Percentiles rank a stretch among this genome's conserved stretches.
phyloP scores from a whole-genome alignment of 2,329 filamentous ascomycete genomes.

The Ophiostoma triangulosporum region DNA sequence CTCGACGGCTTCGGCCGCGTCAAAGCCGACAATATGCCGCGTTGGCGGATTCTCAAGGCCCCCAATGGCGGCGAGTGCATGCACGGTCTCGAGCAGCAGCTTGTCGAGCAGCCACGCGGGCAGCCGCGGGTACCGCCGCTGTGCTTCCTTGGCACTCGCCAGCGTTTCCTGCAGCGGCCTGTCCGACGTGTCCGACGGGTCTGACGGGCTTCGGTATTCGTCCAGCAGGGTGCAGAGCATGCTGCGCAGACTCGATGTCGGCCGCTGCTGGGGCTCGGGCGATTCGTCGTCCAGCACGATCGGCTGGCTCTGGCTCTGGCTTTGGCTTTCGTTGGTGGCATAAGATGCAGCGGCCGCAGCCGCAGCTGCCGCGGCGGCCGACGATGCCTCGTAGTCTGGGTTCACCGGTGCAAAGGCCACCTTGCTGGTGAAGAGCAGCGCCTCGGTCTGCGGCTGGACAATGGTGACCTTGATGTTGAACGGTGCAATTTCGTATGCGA shows the following conservation, averaged over 20 bases:
- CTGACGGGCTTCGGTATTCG: no score
- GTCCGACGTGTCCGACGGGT: constrained; percentile 50
- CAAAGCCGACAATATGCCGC: constrained; percentile 82
- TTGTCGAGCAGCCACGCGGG: constrained; percentile 54
- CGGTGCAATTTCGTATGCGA: constrained; percentile 91
- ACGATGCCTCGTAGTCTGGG: constrained; percentile 25
- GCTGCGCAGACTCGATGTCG: constrained; percentile 69
- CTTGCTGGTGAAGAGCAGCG: constrained; percentile 73
- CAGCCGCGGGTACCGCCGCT: constrained; percentile 63
- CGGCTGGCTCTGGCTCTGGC: not conserved
- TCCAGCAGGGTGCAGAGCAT: constrained; percentile 73
- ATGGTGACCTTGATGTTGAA: constrained; percentile 97
- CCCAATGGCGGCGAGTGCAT: constrained; percentile 81
- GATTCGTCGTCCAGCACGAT: not conserved
- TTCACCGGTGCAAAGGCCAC: constrained; percentile 74
- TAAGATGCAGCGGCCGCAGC: constrained; percentile 36
- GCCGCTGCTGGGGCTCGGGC: constrained; percentile 20
- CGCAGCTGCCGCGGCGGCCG: constrained; percentile 51
- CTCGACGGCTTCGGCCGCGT: constrained; percentile 76
- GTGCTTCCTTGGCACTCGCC: constrained; percentile 49
- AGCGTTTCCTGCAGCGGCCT: constrained; percentile 18
- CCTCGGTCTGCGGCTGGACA: constrained; percentile 89
- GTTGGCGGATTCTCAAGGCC: constrained; percentile 93
- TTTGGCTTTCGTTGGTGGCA: not conserved
- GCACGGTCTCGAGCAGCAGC: constrained; percentile 76